Percentiles rank a stretch among this genome's conserved stretches.
Evolutionary conservation across 2,329 filamentous ascomycete species (phyloP).

Genomic region (Colletotrichum tropicale): DNA sequence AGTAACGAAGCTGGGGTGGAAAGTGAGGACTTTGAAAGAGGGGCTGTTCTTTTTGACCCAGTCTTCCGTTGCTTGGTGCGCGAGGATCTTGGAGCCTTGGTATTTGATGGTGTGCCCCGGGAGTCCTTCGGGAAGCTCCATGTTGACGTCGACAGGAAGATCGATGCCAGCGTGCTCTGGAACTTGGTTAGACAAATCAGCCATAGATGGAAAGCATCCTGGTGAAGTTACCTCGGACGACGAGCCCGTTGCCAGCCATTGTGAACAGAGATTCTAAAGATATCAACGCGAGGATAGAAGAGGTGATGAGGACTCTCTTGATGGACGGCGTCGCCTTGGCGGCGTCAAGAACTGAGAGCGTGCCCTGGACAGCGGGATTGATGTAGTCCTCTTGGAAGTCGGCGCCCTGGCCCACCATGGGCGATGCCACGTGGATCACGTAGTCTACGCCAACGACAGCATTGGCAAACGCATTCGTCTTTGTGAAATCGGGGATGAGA

Average conservation of each 20-base stretch:
- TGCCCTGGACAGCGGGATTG: neutral
- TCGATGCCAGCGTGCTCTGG: neutral
- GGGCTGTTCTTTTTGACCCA: neutral
- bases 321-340: neutral
- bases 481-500: neutral
- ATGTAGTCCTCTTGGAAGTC: slow-evolving; percentile 1
- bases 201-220: neutral
- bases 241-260: neutral
- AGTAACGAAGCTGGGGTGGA: neutral
- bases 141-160: neutral
- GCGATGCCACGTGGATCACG: neutral
- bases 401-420: neutral
- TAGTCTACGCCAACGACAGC: neutral
- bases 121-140: neutral
- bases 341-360: neutral
- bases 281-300: neutral
- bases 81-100: slow-evolving; percentile 1
- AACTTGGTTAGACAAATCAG: neutral
- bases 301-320: neutral
- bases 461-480: neutral
- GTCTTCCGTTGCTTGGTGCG: neutral
- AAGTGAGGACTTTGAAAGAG: neutral
- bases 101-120: neutral
- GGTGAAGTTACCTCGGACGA: neutral
- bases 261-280: neutral